Base-by-base conservation (phyloP, 495 filamentous ascomycete species). In the Penicilliopsis zonata region DNA sequence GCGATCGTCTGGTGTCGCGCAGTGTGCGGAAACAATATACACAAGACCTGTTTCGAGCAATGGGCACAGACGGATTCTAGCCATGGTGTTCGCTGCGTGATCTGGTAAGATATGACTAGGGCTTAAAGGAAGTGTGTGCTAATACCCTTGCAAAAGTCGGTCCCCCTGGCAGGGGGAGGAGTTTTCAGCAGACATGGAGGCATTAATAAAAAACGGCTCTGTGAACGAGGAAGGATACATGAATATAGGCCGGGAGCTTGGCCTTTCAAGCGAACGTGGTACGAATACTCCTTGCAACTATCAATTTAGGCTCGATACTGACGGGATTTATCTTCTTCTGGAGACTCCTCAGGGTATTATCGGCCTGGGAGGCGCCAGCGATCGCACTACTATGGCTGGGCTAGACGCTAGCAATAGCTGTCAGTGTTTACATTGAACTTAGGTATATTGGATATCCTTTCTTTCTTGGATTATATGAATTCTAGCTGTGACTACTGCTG, bases 1-100 rank as follows among this genome's bases (percentile, higher is more conserved):
- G 52, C 63, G 0, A 66, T 77, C 10, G 70, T 84, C 2, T 87
- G 75, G 63, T 90, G 83, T 49, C 71, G 71, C 33, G 69, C 71
- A 2, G 65, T 72, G 0, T 90, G 83, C 43, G 82, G 81, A 1
- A 82, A 86, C 49, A 87, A 90, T 40, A 64, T 87, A 8, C 83
- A 90, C 50, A 69, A 66, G 38, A 51, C 56, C 2, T 87, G 82
- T 37, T 84, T 87, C 42, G 57, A 78, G 38, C 67, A 72, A 47
- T 86, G 82, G 82, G 70, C 70, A 6, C 48, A 54, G 3, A 74
- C 70, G 3, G 72, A 77, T 37, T 50, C 49, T 0, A 41, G 47
- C 16, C 52, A 52, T 18, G 60, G 66, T 7, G 72, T 83, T 12
- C 71, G 71, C 12, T 87, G 82, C 41, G 75, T 80, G 3, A 18